Base-by-base conservation (phyloP, 2,329 filamentous ascomycete species). In the Paraphoma chrysanthemicola region DNA sequence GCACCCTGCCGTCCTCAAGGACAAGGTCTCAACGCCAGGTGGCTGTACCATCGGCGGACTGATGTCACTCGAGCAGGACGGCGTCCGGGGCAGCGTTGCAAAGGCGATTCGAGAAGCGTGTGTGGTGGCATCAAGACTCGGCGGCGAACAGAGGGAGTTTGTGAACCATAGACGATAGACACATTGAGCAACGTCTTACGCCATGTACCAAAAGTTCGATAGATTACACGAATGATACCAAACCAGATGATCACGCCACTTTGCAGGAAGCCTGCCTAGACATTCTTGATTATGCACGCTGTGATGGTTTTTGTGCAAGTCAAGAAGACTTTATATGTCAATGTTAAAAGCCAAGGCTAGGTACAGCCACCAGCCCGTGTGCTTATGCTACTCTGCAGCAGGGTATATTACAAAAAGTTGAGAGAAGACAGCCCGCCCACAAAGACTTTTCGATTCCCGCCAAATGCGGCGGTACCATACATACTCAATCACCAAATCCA, bases 11-110 rank as follows among this genome's bases (percentile, higher is more conserved):
- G 77, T 92, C 18, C 77, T 93, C 50, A 83, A 88, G 49, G 90
- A 94, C 66, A 91, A 90, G 78, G 88, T 92, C n/a, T 87, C 81
- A 63, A 92, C 90, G 1, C 90, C 90, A 0, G 90, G 89, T 5
- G 91, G 91, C 1, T 93, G 90, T 76, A 93, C 90, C 5, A 92
- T 93, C 59, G 88, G 86, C 2, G 91, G 90, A 0, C 75, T 93
- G 48, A 73, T 92, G 66, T 87, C 90, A 5, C 78, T 94, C 6
- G 91, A 94, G 75, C 90, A 94, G 68, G 89, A 88, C 9, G 80
- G 83, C 8, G 85, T 92, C 7, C 84, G 90, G 64, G 89, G 88
- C 4, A 85, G 84, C 0, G 82, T 93, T 16, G 83, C 88, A 1
- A 85, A 85, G 66, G 90, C 90, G 2, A 85, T 93, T 12, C 82